Conservation (phyloP, 176 grass and related monocot genomes). For the Musa acuminata region DNA sequence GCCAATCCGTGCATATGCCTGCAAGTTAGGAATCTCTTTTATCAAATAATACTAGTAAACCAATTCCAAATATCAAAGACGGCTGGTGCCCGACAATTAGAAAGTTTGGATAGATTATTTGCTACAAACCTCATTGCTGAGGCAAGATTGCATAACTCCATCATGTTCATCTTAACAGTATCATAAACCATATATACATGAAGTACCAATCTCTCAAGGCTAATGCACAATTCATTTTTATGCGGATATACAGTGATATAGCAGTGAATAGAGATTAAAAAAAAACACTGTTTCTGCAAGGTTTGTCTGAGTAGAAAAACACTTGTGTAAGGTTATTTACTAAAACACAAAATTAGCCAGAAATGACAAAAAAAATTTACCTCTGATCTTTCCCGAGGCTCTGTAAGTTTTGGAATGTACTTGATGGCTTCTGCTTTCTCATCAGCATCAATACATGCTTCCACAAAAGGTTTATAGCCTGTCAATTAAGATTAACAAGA, state of each 20-base stretch:
- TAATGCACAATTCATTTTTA: too few species aligned
- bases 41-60: too few species aligned
- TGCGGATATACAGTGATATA: background rate
- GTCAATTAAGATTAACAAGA: conserved; percentile 12
- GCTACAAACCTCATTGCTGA: background rate
- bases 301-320: too few species aligned
- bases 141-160: too few species aligned
- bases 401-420: conserved; percentile 65
- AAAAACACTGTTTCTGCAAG: too few species aligned
- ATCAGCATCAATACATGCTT: conserved; percentile 96
- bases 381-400: conserved; percentile 82
- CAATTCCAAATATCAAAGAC: too few species aligned
- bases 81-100: background rate
- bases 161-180: too few species aligned
- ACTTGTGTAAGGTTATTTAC: too few species aligned
- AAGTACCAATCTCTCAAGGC: too few species aligned
- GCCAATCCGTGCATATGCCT: conserved; percentile 77
- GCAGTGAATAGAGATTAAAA: too few species aligned
- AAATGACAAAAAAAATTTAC: conserved; percentile 18
- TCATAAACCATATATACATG: too few species aligned
- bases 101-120: background rate
- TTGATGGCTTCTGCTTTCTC: conserved; percentile 81
- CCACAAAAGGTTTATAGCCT: conserved; percentile 94
- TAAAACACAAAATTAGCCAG: too few species aligned
- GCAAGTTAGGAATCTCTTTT: conserved; percentile 7